A percentile compares a stretch with the other conserved stretches of the same genome.
phyloP scores from a whole-genome alignment of 2,329 filamentous ascomycete genomes.

The Alternaria gansuensis region DNA sequence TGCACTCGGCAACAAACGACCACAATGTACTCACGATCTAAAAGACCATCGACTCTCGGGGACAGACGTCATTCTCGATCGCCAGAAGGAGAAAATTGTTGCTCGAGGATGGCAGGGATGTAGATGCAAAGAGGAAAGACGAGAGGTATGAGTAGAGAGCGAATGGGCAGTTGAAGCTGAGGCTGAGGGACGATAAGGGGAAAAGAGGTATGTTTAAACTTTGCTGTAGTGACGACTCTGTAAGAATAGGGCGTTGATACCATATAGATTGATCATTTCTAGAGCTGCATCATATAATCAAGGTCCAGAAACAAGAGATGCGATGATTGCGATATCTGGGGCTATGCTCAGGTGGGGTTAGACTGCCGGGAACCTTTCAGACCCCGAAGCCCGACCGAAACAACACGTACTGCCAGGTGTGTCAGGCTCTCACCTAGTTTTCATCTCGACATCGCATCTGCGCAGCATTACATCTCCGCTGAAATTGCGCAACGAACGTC shows the following conservation, averaged over 20 bases:
- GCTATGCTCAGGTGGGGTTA: neutral
- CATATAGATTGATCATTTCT: neutral
- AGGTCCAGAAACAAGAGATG: neutral
- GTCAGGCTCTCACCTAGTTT: neutral
- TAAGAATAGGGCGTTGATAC: neutral
- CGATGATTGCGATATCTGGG: neutral
- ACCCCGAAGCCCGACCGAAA: neutral
- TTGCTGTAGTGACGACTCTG: neutral
- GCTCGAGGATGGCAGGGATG: neutral
- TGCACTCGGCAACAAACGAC: too few species aligned
- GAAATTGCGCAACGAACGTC: neutral
- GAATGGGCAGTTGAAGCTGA: neutral
- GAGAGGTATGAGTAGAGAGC: neutral
- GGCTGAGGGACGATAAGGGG: neutral
- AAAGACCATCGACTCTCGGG: too few species aligned
- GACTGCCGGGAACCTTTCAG: neutral
- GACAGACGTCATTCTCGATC: too few species aligned
- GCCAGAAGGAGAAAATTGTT: neutral
- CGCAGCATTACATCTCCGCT: neutral
- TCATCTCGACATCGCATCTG: neutral
- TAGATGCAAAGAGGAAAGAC: neutral
- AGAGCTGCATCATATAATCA: neutral
- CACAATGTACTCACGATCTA: too few species aligned
- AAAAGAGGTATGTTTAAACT: neutral
- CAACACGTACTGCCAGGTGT: neutral